Conservation (phyloP, 768 basidiomycete species). For the Psilocybe subaeruginosa region DNA sequence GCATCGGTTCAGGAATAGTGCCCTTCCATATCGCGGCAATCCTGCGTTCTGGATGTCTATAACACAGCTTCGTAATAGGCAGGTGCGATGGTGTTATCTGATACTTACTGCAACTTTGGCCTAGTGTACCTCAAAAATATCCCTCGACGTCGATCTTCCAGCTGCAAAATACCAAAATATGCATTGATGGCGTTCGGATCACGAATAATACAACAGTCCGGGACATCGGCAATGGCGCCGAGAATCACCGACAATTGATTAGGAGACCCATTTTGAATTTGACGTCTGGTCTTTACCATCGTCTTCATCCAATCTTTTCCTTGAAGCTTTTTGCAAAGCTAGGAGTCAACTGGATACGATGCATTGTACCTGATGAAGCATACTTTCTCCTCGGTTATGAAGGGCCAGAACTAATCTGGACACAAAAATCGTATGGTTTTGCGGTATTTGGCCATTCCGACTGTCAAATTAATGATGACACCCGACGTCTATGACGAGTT, state of each 20-base stretch:
- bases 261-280: not conserved
- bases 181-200: not conserved
- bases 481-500: not conserved
- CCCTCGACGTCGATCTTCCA: not conserved
- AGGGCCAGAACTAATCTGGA: not conserved
- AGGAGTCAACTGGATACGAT: too few relatives aligned
- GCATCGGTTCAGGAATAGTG: not conserved
- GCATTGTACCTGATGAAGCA: too few relatives aligned
- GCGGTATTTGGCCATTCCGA: slow-evolving; percentile 13
- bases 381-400: not conserved
- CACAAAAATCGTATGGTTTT: not conserved
- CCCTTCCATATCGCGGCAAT: not conserved
- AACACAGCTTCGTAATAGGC: not conserved
- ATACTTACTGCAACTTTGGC: too few relatives aligned
- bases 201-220: not conserved
- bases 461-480: slow-evolving; percentile 15
- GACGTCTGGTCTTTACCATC: not conserved
- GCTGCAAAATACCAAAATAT: not conserved
- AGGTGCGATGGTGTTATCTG: too few relatives aligned
- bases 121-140: not conserved
- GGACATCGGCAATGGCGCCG: not conserved
- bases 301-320: not conserved
- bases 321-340: not conserved
- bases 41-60: not conserved
- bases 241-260: not conserved